Percentiles rank a stretch among this genome's conserved stretches.
phyloP scores from a whole-genome alignment of 352 stramenopile genomes.

The Saprolegnia diclina region DNA sequence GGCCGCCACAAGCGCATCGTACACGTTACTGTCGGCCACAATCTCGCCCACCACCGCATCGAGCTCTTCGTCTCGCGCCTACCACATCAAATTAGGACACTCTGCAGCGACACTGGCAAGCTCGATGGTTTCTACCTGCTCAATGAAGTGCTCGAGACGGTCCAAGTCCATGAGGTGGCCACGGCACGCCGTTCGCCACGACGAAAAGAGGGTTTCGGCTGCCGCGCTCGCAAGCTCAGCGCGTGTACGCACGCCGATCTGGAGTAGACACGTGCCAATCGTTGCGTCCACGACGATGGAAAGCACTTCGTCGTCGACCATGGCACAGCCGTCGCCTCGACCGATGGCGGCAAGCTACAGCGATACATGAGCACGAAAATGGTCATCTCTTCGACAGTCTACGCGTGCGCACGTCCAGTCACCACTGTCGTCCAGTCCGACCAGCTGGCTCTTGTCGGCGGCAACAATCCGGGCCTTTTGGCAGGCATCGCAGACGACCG shows the following conservation, averaged over 20 bases:
- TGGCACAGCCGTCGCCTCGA: slow-evolving; percentile 41
- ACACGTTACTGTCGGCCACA: slow-evolving; percentile 39
- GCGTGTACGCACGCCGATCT: slow-evolving; percentile 46
- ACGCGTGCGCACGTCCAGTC: slow-evolving; percentile 59
- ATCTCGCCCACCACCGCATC: slow-evolving; percentile 76
- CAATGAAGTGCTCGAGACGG: slow-evolving; percentile 50
- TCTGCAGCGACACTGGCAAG: neutral
- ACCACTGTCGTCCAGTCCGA: slow-evolving; percentile 30
- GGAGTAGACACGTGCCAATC: slow-evolving; percentile 43
- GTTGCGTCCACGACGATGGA: slow-evolving; percentile 44
- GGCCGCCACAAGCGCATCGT: slow-evolving; percentile 55
- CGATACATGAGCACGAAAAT: neutral
- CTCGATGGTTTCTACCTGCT: slow-evolving; percentile 26
- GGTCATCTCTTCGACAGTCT: neutral
- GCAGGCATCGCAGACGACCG: slow-evolving; percentile 76
- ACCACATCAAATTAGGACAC: slow-evolving; percentile 4
- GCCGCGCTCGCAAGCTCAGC: slow-evolving; percentile 46
- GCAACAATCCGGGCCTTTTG: slow-evolving; percentile 73
- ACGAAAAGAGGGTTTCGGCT: slow-evolving; percentile 27
- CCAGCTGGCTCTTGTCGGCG: slow-evolving; percentile 34
- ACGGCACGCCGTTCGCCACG: slow-evolving; percentile 2
- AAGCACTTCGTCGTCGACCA: slow-evolving; percentile 65
- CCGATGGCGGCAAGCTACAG: slow-evolving; percentile 32
- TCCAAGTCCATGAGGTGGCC: slow-evolving; percentile 21
- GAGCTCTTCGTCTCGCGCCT: slow-evolving; percentile 69